Evolutionary conservation across 2,329 filamentous ascomycete species (phyloP), one percentile per base, ranked within the genome.

Genomic region (Colletotrichum cuscutae): DNA sequence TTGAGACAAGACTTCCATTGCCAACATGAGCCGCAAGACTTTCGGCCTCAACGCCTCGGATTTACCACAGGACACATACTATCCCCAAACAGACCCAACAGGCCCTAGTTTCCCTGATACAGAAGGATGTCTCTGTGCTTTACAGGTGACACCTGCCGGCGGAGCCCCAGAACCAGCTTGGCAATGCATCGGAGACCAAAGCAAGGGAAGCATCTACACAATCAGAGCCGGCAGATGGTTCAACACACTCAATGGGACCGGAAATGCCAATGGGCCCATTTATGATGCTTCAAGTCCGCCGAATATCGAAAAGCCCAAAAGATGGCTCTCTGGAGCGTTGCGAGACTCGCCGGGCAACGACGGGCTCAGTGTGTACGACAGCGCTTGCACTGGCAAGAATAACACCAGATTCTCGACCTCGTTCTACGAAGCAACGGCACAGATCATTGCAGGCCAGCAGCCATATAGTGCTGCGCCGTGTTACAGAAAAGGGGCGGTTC

Each of bases 181-280:
- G 84, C 83, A 84, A 71, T 86, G 84, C 73, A 82, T 85, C 35
- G 84, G 84, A 13, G 84, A 86, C 71, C 84, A 85, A 73, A 85
- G 82, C 0, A 19, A 49, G 42, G 76, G 84, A 56, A 79, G 79
- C 1, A 79, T 84, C 1, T 84, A 84, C 65, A 73, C 71, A 2
- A 77, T 78, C 22, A 82, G 76, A 24, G 79, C 76, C 3, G 84
- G 84, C 5, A 86, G 85, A 71, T 86, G 84, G 84, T 86, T 84
- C 71, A 77, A 80, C 13, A 77, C 80, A 28, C 64, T 78, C 2
- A 76, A 81, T 26, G 77, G 74, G 12, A 78, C 69, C 15, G 74
- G 12, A 32, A 76, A 74, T 2, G 49, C 78, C 28, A 67, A 77
- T 11, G 71, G 80, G 9, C 76, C 79, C 5, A 79, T 85, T 32